phyloP scores from a whole-genome alignment of 2,329 filamentous ascomycete species.

The Plenodomus lindquistii region DNA sequence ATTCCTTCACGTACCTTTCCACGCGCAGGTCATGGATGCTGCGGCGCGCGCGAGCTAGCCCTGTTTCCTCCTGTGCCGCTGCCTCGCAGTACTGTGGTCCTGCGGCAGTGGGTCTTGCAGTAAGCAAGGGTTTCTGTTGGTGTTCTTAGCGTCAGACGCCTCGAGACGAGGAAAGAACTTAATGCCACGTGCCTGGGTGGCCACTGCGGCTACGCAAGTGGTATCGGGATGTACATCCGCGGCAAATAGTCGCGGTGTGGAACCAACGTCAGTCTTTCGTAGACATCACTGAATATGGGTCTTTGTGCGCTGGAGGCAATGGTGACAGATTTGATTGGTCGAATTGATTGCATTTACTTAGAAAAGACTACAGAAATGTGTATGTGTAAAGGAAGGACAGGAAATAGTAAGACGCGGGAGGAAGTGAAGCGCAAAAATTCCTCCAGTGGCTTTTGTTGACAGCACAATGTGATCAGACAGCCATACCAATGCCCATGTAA shows the following conservation, averaged over 20 bases:
- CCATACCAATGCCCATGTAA: slow-evolving; percentile 4
- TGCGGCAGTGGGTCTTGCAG: not conserved
- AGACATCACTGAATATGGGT: not conserved
- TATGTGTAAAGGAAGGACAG: not conserved
- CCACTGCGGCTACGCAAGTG: not conserved
- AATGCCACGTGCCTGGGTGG: not conserved
- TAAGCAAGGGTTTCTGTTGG: not conserved
- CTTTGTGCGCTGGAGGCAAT: not conserved
- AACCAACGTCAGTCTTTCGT: not conserved
- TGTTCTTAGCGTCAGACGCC: not conserved
- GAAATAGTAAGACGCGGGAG: not conserved
- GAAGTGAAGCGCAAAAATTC: not conserved
- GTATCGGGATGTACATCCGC: not conserved
- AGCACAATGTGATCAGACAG: slow-evolving; percentile 8
- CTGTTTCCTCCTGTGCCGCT: not conserved
- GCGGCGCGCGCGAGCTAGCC: not conserved
- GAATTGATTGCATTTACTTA: not conserved
- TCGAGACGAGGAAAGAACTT: not conserved
- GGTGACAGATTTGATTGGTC: not conserved
- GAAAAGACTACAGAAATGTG: not conserved
- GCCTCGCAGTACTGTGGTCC: not conserved
- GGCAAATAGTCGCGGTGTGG: not conserved
- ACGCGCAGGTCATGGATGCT: not conserved
- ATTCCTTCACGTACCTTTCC: no score
- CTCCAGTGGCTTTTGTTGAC: not conserved